Conservation (phyloP, 1,139 yeast genomes). For the Geotrichum reessii region DNA sequence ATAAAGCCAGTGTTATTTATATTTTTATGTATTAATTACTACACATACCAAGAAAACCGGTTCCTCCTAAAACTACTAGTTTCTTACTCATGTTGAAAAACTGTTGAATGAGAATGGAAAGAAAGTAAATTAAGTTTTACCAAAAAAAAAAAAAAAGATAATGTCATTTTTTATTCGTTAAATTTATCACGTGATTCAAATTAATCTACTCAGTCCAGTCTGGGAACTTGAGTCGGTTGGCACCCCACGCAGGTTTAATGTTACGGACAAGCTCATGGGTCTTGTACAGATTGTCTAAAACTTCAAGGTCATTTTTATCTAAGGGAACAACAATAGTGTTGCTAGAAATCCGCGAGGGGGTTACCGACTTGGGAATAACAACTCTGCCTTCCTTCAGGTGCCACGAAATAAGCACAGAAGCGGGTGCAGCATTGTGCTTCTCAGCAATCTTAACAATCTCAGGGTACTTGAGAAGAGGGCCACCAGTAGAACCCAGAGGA, state of each 20-base stretch:
- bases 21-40: too few species aligned
- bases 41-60: conserved; percentile 59
- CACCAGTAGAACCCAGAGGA: conserved; percentile 68
- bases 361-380: conserved; percentile 69
- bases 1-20: too few species aligned
- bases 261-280: conserved; percentile 48
- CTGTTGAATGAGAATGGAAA: background rate
- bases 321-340: conserved; percentile 53
- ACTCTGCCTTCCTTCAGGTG: conserved; percentile 63
- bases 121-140: background rate
- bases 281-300: conserved; percentile 44
- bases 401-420: conserved; percentile 66
- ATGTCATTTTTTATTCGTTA: background rate
- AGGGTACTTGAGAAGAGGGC: conserved; percentile 54
- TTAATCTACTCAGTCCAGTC: conserved; percentile 27
- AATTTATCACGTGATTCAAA: background rate
- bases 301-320: conserved; percentile 49
- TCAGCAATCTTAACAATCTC: conserved; percentile 49
- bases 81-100: conserved; percentile 20
- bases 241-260: conserved; percentile 39
- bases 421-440: conserved; percentile 51
- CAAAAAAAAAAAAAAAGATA: background rate
- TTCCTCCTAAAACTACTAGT: conserved; percentile 79
- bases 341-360: conserved; percentile 51
- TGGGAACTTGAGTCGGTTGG: conserved; percentile 30